Evolutionary conservation across 2,329 filamentous ascomycete genomes (phyloP).

Genomic region (Cercospora beticola): DNA sequence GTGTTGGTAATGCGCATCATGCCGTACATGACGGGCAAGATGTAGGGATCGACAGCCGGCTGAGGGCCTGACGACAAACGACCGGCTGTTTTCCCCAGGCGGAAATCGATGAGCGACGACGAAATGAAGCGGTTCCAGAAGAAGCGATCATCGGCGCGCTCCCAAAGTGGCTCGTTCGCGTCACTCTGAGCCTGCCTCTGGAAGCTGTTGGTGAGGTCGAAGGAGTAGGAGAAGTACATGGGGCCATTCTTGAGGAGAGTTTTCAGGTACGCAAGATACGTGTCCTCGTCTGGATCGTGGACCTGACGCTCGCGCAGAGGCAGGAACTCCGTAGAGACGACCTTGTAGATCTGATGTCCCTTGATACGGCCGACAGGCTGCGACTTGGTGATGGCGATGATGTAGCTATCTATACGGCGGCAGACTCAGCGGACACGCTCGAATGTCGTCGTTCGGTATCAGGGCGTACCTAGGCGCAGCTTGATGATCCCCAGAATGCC

Average conservation of each 20-base stretch:
- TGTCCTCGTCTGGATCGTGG: constrained; percentile 91
- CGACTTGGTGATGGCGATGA: constrained; percentile 93
- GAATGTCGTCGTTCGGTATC: neutral
- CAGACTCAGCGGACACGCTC: constrained; percentile 15
- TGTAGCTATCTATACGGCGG: constrained; percentile 76
- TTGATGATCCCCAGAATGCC: constrained; percentile 94
- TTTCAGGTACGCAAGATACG: constrained; percentile 79
- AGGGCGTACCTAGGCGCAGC: constrained; percentile 74
- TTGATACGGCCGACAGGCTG: constrained; percentile 86
- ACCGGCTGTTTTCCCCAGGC: constrained; percentile 58
- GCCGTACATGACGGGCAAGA: constrained; percentile 92
- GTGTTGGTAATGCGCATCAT: constrained; percentile 91
- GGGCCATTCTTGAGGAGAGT: constrained; percentile 77
- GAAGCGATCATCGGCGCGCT: constrained; percentile 91
- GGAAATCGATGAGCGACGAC: constrained; percentile 87
- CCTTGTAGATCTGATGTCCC: constrained; percentile 94
- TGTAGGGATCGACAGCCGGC: constrained; percentile 80
- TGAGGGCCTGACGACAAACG: constrained; percentile 68
- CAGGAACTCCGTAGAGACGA: constrained; percentile 86
- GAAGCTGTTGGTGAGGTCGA: constrained; percentile 95
- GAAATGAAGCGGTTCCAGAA: constrained; percentile 98
- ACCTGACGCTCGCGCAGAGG: constrained; percentile 89
- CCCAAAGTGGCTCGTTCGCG: constrained; percentile 74
- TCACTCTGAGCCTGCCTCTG: constrained; percentile 85
- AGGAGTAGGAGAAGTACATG: constrained; percentile 97